Base-by-base conservation (phyloP, 768 basidiomycete genomes). In the Tricholoma furcatifolium region DNA sequence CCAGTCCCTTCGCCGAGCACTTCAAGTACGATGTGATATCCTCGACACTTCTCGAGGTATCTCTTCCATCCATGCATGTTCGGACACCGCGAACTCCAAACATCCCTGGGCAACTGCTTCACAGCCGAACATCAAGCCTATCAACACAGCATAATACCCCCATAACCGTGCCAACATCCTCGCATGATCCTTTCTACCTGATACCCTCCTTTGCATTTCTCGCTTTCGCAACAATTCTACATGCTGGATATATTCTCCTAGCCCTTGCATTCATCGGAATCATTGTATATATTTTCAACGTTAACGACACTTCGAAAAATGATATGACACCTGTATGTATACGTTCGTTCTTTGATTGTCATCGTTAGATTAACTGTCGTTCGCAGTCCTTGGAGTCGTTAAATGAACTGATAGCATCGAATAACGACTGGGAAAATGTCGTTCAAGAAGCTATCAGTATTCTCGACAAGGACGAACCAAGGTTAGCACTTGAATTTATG, bases 1-100 rank as follows among this genome's bases (percentile, higher is more conserved):
- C 74, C 3, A 78, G 69, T 56, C 74, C 78, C 17, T 87, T 90
- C 60, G 80, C 82, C 8, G 89, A 92, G 68, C 85, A 80, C 38
- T 91, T 92, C 80, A 91, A 91, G 65, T 91, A 91, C 76, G 82
- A 81, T 54, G 80, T 91, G 3, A 90, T 91, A 54, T 89, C 89
- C 3, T 91, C 89, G 2, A 83, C 88, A 7, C 73, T 91, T 8
- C 76, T 91, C n/a, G 81, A 87, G 7, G 59, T 47, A 72, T 84
- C 51, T 62, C 83, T 36, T 58, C 78, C 27, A 68, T 78, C 57
- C 58, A 66, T 47, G 41, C 68, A 58, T 51, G 61, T 53, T 12
- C 67, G 59, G 67, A 75, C 35, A 64, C 68, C 39, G 60, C 70
- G 49, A 51, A 67, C 69, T n/a, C 81, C 82, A 15, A 12, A 20